Base-by-base conservation (phyloP, 23 red algal species). In the Gracilaria domingensis region DNA sequence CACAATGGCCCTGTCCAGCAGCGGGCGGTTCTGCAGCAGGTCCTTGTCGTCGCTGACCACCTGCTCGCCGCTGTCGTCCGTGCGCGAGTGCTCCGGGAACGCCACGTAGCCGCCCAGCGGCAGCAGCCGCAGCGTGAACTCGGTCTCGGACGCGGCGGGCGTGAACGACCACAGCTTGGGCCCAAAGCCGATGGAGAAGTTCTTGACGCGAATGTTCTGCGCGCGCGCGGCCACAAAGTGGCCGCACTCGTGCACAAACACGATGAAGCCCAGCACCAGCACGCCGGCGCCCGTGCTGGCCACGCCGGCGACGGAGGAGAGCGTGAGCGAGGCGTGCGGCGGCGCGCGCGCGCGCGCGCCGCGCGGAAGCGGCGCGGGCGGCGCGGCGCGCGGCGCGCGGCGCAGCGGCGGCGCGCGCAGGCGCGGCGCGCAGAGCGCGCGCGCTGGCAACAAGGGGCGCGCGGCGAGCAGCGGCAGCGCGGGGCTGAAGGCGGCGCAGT, bases 181-280 rank as follows among this genome's bases (percentile, higher is more conserved):
- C 25, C 97, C 97, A 58, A 98, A 98, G 29, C 97, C 97, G 62
- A 98, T 89, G 50, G 97, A 98, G 84, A 98, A 98, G 28, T 90
- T 93, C 64, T 96, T 95, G 24, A 98, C 97, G 32, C 92, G 90
- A 16, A 98, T 98, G 60, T 93, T 93, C 42, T 93, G 93, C 24
- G 65, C 30, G 16, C 97, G 84, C 32, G 97, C 93, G 0, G 97
- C 97, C 1, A 96, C 30, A 85, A 91, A 98, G 91, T 98, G 97
- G 14, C 97, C 97, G 39, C 83, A 69, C 58, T 98, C 97, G 64
- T 98, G 97, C 17, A 98, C 71, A 24, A 98, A 75, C 54, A 98
- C 91, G 51, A 94, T 94, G 45, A 95, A 93, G 14, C 93, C 97
- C 0, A 98, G 61, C 26, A 98, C 62, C 2, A 84, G 62, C 7